Conservation (phyloP, 345 rosid species). For the Atalantia buxifolia region DNA sequence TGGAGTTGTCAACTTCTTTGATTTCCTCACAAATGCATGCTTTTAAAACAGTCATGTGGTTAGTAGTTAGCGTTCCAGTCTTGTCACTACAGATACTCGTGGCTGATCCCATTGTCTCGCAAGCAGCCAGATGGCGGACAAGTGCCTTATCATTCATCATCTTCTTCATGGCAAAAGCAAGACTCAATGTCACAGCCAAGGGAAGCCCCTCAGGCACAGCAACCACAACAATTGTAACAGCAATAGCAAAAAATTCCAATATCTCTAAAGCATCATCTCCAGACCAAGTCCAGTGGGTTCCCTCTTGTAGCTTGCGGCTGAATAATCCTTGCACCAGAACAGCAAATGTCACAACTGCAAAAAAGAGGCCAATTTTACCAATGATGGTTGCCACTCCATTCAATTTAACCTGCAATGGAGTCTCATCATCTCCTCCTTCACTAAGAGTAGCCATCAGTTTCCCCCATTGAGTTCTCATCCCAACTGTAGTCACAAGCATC, state of each 20-base stretch:
- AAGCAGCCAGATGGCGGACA: constrained; percentile 84
- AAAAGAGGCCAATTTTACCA: constrained; percentile 72
- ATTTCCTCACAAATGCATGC: constrained; percentile 65
- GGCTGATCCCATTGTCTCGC: constrained; percentile 96
- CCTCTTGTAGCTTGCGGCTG: constrained; percentile 44
- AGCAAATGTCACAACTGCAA: constrained; percentile 74
- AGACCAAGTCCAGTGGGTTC: constrained; percentile 56
- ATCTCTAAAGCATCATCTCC: constrained; percentile 70
- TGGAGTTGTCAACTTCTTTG: constrained; percentile 42
- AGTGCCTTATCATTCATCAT: constrained; percentile 95
- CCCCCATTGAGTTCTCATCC: constrained; percentile 93
- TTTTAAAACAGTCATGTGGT: constrained; percentile 81
- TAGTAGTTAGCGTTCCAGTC: constrained; percentile 90
- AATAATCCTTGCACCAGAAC: constrained; percentile 72
- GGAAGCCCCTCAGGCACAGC: constrained; percentile 97
- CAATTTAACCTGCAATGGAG: constrained; percentile 83
- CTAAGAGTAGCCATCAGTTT: constrained; percentile 79
- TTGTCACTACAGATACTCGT: constrained; percentile 85
- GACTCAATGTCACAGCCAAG: constrained; percentile 88
- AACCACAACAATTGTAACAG: constrained; percentile 91
- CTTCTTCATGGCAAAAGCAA: constrained; percentile 92
- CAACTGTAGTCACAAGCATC: constrained; percentile 85
- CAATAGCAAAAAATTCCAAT: constrained; percentile 72
- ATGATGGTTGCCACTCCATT: constrained; percentile 80
- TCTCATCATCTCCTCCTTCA: constrained; percentile 75